Percentiles rank a stretch among this genome's conserved stretches.
phyloP scores from a whole-genome alignment of 2,329 filamentous ascomycete species.

The Nectriaceae sp. region DNA sequence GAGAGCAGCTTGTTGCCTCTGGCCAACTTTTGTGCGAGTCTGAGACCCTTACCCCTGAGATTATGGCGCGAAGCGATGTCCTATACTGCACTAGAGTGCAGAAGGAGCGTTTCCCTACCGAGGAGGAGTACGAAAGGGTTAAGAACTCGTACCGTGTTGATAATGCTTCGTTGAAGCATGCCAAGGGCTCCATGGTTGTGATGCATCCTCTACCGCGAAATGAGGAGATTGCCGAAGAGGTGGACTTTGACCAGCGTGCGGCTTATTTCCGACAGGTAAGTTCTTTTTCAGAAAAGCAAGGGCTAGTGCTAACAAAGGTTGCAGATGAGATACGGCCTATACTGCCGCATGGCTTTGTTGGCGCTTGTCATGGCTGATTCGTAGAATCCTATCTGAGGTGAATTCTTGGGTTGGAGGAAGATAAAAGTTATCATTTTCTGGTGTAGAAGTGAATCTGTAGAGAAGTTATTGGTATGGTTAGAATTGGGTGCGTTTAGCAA shows the following conservation, averaged over 20 bases:
- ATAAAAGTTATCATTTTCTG: background rate
- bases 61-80: constrained; percentile 84
- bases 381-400: constrained; percentile 16
- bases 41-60: constrained; percentile 79
- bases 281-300: constrained; percentile 20
- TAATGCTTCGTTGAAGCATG: constrained; percentile 85
- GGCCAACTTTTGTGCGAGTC: constrained; percentile 79
- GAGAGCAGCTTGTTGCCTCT: constrained; percentile 68
- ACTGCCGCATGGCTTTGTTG: constrained; percentile 96
- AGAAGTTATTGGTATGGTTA: background rate
- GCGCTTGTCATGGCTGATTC: constrained; percentile 76
- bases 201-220: constrained; percentile 96
- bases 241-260: constrained; percentile 94
- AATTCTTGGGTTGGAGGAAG: constrained; percentile 8
- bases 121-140: constrained; percentile 79
- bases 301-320: constrained; percentile 19
- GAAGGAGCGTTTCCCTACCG: constrained; percentile 88
- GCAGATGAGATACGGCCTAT: constrained; percentile 96
- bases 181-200: constrained; percentile 91
- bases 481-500: background rate
- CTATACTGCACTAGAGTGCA: constrained; percentile 97
- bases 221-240: constrained; percentile 89
- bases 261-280: constrained; percentile 99
- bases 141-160: constrained; percentile 90
- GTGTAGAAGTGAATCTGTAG: background rate